Evolutionary conservation across 1,139 yeast species (phyloP).

Genomic region (Hyphopichia burtonii): DNA sequence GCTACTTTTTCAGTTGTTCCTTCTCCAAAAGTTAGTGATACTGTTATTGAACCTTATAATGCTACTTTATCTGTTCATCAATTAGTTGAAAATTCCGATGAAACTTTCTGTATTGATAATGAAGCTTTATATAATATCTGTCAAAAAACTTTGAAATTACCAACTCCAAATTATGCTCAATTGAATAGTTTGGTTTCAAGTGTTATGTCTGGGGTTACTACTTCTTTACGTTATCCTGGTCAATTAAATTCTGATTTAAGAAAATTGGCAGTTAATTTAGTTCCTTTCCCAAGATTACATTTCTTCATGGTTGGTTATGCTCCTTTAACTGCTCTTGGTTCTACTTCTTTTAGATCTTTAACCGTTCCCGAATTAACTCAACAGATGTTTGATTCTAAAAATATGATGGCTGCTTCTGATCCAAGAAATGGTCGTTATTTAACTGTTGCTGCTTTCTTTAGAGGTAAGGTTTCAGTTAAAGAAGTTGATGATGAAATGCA

Average conservation of each 20-base stretch:
- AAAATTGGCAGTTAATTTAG: conserved; percentile 88
- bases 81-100: conserved; percentile 85
- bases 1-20: conserved; percentile 93
- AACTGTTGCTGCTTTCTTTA: conserved; percentile 92
- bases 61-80: conserved; percentile 92
- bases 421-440: conserved; percentile 88
- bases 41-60: conserved; percentile 92
- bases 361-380: conserved; percentile 90
- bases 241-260: conserved; percentile 89
- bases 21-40: conserved; percentile 86
- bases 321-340: conserved; percentile 77
- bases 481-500: conserved; percentile 94
- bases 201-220: conserved; percentile 91
- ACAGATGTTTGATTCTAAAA: conserved; percentile 87
- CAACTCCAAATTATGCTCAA: conserved; percentile 75
- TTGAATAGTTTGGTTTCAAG: conserved; percentile 80
- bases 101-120: conserved; percentile 91
- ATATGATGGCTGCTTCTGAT: conserved; percentile 95
- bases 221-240: conserved; percentile 90
- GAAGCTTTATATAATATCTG: conserved; percentile 90
- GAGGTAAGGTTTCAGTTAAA: conserved; percentile 88
- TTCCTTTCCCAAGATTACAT: conserved; percentile 93
- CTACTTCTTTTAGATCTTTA: conserved; percentile 79
- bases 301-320: conserved; percentile 95
- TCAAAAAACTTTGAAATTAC: conserved; percentile 77